Base-by-base conservation (phyloP, 2,329 filamentous ascomycete genomes). In the Aspergillus caelatus region DNA sequence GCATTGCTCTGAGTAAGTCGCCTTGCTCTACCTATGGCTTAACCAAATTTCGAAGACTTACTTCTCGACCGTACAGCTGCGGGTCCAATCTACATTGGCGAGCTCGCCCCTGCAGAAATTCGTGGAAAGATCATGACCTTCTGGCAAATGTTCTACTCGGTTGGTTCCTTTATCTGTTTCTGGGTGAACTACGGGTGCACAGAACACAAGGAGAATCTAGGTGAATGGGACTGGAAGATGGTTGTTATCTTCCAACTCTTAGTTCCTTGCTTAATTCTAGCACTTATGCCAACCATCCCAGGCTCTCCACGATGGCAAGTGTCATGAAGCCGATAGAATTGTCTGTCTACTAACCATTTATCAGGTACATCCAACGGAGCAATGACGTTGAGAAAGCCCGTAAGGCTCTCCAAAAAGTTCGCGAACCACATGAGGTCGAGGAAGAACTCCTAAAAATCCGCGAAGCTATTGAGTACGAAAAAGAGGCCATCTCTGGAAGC, bases 201-300 rank as follows among this genome's bases (percentile, higher is more conserved):
- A 41, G 81, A 86, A 71, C 79, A 90, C 75, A 79, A 80, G 50
- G 69, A 78, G 48, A 79, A 69, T 48, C 83, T 91, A 6, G 89
- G 89, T 45, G 81, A 92, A 68, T 91, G 89, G 89, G 88, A 91
- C 76, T 91, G 89, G 89, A 86, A 85, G 70, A 85, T 91, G 80
- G 87, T 91, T 16, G 86, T 91, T 66, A 87, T 92, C 65, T 91
- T 91, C 81, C 89, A 92, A 77, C 81, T 91, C 56, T 75, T 92
- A n/a, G 83, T 91, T 28, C 89, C 89, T 1, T 67, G 84, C 57
- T 70, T 91, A 63, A 89, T 92, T 74, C 78, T 91, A 26, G 67
- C 77, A 4, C 82, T 89, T 41, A 80, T 91, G 16, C 88, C 88
- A 46, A 89, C 88, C 73, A 85, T 90, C 65, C 88, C 88, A 23